Percentiles rank a stretch among this genome's conserved stretches.
These are phyloP conservation scores for Cladosporium sp. DNA, from an alignment of 2,329 filamentous ascomycete species.

Conservation along the genomic window DNA sequence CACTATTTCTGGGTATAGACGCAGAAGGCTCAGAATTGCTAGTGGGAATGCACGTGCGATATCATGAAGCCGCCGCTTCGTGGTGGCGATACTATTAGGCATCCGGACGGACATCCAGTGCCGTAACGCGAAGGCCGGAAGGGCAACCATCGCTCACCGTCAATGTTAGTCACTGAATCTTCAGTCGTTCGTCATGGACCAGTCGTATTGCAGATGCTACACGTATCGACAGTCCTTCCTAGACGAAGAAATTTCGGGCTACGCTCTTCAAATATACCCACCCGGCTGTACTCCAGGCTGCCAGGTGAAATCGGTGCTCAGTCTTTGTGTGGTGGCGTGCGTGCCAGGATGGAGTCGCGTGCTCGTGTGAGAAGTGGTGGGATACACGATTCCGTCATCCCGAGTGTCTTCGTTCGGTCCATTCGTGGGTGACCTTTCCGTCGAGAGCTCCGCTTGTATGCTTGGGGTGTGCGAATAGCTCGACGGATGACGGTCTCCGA, in stretches of 20 bases:
- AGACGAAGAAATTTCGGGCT: too few species aligned
- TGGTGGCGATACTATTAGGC: not conserved
- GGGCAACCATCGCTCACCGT: not conserved
- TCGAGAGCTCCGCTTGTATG: conserved; percentile 7
- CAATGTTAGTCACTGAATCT: not conserved
- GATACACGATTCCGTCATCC: not conserved
- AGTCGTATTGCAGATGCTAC: not conserved
- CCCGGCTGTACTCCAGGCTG: not conserved
- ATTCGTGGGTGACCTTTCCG: not conserved
- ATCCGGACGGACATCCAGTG: not conserved
- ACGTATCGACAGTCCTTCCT: not conserved
- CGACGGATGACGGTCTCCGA: not conserved
- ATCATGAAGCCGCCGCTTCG: not conserved
- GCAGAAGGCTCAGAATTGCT: not conserved
- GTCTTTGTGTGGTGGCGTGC: not conserved
- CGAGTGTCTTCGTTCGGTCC: not conserved
- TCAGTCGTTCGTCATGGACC: not conserved
- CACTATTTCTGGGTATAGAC: not conserved
- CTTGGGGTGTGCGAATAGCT: not conserved
- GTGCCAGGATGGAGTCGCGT: not conserved
- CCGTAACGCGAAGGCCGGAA: not conserved
- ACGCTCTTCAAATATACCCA: conserved; percentile 5
- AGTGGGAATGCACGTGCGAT: not conserved
- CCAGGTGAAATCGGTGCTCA: conserved; percentile 17
- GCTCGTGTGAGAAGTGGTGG: not conserved